Evolutionary conservation across 2,329 filamentous ascomycete species (phyloP), one percentile per base, ranked within the genome.

Genomic region (Calonectria ilicicola): DNA sequence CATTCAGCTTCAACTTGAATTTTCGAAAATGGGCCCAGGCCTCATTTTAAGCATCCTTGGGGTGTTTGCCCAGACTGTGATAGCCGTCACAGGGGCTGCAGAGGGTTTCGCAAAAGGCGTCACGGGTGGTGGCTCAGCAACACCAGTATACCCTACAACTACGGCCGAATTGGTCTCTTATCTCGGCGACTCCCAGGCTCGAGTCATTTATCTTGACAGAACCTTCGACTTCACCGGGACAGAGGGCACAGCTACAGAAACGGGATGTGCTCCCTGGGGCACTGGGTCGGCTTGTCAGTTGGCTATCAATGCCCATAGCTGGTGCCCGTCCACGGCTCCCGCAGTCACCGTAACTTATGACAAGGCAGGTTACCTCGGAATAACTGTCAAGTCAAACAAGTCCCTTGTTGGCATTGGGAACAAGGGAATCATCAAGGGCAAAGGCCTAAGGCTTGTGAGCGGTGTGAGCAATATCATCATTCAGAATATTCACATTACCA

Each of bases 211-310:
- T 66, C 83, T 92, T 27, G 85, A 86, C 78, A 88, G 89, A 77
- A 85, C 85, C 32, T 87, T 87, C 76, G 87, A 91, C 82, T 91
- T 90, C 84, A 87, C 84, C 21, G 86, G 85, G 32, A 86, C 85
- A 26, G 89, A 91, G 79, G 90, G 90, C 51, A 87, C 84, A 2
- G 84, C 83, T 2, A 88, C 85, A n/a, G 85, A 80, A 21, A 86
- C 84, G 21, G 90, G 90, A 26, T 92, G 91, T 78, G 87, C 89
- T n/a, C 90, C 90, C 14, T 89, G 86, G 82, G 89, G 88, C 35
- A 89, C 88, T 42, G 85, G 79, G 19, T 82, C 86, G 9, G 83
- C 71, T 5, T 89, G 91, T 82, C 90, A 92, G 84, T 76, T 87
- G 47, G 89, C 90, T 72, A 91, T 92, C 79, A 88, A 91, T 83